Conservation (phyloP, 225 moss, liverwort and hornwort species). For the Thuidium tamariscinum region DNA sequence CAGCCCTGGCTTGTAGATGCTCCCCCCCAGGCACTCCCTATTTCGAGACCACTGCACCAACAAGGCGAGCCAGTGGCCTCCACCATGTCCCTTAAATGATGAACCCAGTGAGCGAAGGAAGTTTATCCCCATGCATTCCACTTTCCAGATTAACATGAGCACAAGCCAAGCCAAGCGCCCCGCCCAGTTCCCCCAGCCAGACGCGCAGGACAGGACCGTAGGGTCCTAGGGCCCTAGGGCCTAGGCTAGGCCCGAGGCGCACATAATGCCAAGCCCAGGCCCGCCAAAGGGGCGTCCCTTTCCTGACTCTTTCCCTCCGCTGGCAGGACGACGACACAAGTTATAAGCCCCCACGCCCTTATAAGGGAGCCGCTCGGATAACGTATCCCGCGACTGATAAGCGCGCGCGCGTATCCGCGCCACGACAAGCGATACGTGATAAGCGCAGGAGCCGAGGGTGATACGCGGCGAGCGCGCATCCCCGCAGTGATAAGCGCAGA, state of each 20-base stretch:
- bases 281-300: background rate
- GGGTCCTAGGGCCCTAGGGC: background rate
- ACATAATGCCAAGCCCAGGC: constrained; percentile 5
- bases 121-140: background rate
- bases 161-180: background rate
- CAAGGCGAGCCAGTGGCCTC: background rate
- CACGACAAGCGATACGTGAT: background rate
- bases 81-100: background rate
- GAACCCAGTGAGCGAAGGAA: background rate
- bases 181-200: background rate
- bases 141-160: background rate
- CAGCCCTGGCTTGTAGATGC: background rate
- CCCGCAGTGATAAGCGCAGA: constrained; percentile 8
- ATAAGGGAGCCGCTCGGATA: background rate
- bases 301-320: constrained; percentile 13
- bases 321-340: background rate
- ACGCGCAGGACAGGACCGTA: background rate
- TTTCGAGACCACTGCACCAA: background rate
- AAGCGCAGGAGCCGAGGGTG: background rate
- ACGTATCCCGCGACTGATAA: background rate
- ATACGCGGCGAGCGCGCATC: constrained; percentile 13
- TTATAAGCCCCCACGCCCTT: background rate
- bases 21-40: background rate
- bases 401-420: background rate
- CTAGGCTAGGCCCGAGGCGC: background rate